phyloP scores from a whole-genome alignment of 192 early-diverging fungal genomes.

The Coemansia sp. region DNA sequence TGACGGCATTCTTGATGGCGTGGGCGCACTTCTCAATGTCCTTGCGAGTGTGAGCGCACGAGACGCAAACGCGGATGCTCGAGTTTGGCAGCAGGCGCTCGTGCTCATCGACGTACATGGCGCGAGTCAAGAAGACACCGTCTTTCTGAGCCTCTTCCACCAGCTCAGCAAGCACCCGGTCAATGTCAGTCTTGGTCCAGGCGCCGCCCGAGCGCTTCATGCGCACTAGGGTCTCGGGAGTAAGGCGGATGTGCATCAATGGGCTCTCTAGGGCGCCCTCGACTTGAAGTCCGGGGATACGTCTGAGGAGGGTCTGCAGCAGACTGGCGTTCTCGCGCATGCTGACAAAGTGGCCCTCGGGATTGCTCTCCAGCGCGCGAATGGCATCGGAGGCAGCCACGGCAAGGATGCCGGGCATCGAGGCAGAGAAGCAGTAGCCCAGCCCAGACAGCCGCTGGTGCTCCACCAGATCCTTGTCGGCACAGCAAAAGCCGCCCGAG shows the following conservation, averaged over 20 bases:
- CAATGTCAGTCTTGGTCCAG: constrained; percentile 55
- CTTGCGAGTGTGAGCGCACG: constrained; percentile 74
- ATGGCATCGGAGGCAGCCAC: constrained; percentile 87
- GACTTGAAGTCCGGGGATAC: constrained; percentile 58
- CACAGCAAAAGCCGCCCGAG: constrained; percentile 93
- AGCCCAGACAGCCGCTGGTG: constrained; percentile 90
- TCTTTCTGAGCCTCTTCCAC: constrained; percentile 81
- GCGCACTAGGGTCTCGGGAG: constrained; percentile 59
- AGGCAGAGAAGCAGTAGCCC: constrained; percentile 93
- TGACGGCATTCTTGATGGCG: constrained; percentile 73
- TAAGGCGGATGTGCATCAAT: constrained; percentile 77
- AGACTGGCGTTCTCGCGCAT: constrained; percentile 67
- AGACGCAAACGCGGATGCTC: constrained; percentile 82
- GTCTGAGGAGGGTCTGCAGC: constrained; percentile 63
- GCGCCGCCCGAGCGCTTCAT: constrained; percentile 66
- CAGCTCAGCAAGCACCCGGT: constrained; percentile 73
- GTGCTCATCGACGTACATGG: constrained; percentile 85
- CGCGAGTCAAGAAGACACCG: constrained; percentile 82
- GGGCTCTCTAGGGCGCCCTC: constrained; percentile 62
- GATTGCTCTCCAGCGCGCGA: constrained; percentile 37
- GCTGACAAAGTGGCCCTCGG: constrained; percentile 44
- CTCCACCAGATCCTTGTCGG: constrained; percentile 82
- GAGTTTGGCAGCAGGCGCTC: constrained; percentile 75
- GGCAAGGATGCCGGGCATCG: constrained; percentile 91
- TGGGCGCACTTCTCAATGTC: constrained; percentile 85